Percentiles rank a stretch among this genome's conserved stretches.
These are phyloP conservation scores for Mortierella sp. DNA, from an alignment of 371 early-diverging fungal genomes.

Conservation along the genomic window DNA sequence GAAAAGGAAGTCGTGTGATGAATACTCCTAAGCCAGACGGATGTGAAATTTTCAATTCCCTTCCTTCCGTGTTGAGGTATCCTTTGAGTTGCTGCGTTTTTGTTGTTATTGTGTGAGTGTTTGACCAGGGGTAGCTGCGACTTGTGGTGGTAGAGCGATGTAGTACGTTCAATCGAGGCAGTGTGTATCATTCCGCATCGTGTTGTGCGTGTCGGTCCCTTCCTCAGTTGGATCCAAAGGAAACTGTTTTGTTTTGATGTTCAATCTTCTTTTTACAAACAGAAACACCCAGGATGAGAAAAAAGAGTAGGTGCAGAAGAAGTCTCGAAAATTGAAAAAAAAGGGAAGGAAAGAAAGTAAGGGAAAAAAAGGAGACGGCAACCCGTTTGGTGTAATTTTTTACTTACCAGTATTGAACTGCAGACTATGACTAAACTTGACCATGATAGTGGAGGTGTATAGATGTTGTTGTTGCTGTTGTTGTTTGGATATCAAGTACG, in stretches of 20 bases:
- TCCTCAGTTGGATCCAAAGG: not conserved
- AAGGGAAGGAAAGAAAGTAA: not conserved
- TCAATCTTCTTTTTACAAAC: not conserved
- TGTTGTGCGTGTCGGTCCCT: not conserved
- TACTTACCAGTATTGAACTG: conserved; percentile 58
- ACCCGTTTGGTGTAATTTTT: not conserved
- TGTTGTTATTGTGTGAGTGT: not conserved
- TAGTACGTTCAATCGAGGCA: no score
- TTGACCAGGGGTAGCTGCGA: not conserved
- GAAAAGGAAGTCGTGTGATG: conserved; percentile 48
- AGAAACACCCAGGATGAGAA: not conserved
- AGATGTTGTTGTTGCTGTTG: no score
- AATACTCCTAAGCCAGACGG: not conserved
- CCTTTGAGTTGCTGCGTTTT: not conserved
- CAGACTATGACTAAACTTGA: conserved; percentile 58
- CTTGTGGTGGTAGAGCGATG: no score
- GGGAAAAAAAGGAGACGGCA: not conserved
- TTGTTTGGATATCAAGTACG: not conserved
- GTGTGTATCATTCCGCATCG: not conserved
- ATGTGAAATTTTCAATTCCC: not conserved
- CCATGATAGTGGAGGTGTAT: conserved; percentile 15
- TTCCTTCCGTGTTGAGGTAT: not conserved
- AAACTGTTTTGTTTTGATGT: not conserved
- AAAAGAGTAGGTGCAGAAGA: not conserved
- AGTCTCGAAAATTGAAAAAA: not conserved